A percentile compares a stretch with the other conserved stretches of the same genome.
phyloP scores from a whole-genome alignment of 305 asterid species.

The Salvia sclarea region DNA sequence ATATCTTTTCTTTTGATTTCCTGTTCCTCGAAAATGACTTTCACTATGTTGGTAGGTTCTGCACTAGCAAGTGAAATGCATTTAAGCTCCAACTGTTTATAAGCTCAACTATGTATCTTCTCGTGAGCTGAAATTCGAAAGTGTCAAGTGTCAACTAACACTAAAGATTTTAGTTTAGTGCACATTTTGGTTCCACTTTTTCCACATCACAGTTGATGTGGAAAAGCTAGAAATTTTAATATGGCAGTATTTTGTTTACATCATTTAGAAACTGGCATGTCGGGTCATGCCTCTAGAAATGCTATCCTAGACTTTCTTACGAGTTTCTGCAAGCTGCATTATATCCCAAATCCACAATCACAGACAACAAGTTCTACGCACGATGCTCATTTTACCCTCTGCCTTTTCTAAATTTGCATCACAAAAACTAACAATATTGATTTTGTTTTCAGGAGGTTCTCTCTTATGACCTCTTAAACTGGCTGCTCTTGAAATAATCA shows the following conservation, averaged over 20 bases:
- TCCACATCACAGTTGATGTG: neutral
- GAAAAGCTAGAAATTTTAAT: neutral
- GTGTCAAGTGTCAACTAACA: too few species aligned
- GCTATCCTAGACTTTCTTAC: slow-evolving; percentile 7
- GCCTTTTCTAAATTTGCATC: neutral
- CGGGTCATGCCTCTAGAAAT: slow-evolving; percentile 5
- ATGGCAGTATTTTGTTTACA: slow-evolving; percentile 9
- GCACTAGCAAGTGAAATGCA: neutral
- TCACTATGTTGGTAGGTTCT: neutral
- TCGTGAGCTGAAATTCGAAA: neutral
- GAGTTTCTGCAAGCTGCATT: slow-evolving; percentile 22
- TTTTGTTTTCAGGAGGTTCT: slow-evolving; percentile 35
- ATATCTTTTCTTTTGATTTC: too few species aligned
- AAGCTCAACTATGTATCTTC: neutral
- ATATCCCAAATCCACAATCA: neutral
- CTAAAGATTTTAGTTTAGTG: neutral
- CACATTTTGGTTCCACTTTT: too few species aligned
- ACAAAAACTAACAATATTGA: neutral
- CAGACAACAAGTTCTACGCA: neutral
- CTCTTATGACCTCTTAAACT: slow-evolving; percentile 20
- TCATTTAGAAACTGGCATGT: slow-evolving; percentile 5
- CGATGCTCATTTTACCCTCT: neutral
- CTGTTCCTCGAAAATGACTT: slow-evolving; percentile 3
- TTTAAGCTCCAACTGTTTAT: neutral
- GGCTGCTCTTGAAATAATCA: slow-evolving; percentile 26